Percentiles rank a stretch among this genome's conserved stretches.
phyloP scores from a whole-genome alignment of 2,329 filamentous ascomycete species.

The Curvularia sp. region DNA sequence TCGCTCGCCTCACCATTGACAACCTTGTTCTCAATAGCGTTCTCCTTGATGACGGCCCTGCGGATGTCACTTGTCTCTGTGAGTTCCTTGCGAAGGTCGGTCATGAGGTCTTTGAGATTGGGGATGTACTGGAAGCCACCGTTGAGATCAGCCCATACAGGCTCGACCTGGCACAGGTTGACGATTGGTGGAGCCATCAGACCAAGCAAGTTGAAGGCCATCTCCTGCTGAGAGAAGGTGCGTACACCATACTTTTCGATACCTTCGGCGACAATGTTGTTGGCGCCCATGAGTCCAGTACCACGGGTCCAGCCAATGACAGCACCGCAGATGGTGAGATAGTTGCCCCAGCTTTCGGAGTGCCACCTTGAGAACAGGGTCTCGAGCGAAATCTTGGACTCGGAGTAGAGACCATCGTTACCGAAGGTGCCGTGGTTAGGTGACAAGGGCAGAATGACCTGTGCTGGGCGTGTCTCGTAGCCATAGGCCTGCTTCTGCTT shows the following conservation, averaged over 20 bases:
- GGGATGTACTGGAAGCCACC: conserved; percentile 97
- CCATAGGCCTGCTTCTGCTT: conserved; percentile 84
- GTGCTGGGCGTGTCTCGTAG: conserved; percentile 93
- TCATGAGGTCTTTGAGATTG: conserved; percentile 94
- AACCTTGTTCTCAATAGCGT: conserved; percentile 93
- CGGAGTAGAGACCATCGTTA: conserved; percentile 96
- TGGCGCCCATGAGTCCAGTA: conserved; percentile 95
- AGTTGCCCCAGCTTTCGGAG: conserved; percentile 96
- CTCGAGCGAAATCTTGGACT: conserved; percentile 96
- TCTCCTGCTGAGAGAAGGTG: conserved; percentile 98
- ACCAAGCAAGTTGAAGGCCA: conserved; percentile 98
- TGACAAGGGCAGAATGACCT: conserved; percentile 93
- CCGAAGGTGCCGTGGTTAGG: conserved; percentile 99
- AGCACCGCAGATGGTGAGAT: conserved; percentile 96
- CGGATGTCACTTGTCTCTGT: conserved; percentile 95
- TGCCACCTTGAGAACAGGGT: conserved; percentile 99
- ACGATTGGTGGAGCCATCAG: conserved; percentile 94
- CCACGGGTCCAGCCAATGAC: conserved; percentile 99
- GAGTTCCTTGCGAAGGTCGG: conserved; percentile 88
- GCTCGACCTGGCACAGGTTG: conserved; percentile 93
- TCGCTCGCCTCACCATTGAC: conserved; percentile 94
- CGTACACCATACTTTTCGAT: conserved; percentile 96
- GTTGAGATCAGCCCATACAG: conserved; percentile 96
- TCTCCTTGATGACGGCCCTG: conserved; percentile 93
- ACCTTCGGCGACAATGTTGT: conserved; percentile 96